A percentile compares a stretch with the other conserved stretches of the same genome.
These are phyloP conservation scores for Penicillium goetzii DNA, from an alignment of 495 filamentous ascomycete genomes.

Conservation along the genomic window DNA sequence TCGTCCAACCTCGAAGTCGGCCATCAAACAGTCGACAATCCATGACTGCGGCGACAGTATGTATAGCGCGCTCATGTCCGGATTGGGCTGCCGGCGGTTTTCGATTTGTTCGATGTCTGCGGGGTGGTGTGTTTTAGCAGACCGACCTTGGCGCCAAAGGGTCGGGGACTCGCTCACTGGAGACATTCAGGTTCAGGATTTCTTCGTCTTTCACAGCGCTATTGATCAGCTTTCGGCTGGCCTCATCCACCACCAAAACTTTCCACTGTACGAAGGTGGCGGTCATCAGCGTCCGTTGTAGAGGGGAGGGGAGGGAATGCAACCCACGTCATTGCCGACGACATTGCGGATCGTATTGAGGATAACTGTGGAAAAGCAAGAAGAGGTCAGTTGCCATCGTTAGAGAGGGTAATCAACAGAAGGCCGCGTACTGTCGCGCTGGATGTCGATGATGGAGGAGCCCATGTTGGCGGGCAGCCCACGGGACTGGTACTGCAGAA, in stretches of 20 bases:
- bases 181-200: constrained; percentile 92
- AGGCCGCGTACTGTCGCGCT: constrained; percentile 52
- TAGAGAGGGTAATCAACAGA: background rate
- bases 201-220: constrained; percentile 91
- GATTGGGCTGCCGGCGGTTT: constrained; percentile 75
- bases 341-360: constrained; percentile 61
- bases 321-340: constrained; percentile 61
- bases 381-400: constrained; percentile 17
- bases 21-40: constrained; percentile 90
- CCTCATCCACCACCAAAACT: constrained; percentile 84
- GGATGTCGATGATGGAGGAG: constrained; percentile 54
- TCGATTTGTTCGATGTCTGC: constrained; percentile 92
- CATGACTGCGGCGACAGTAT: constrained; percentile 81
- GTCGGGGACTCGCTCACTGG: constrained; percentile 63
- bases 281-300: constrained; percentile 35
- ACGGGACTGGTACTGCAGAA: constrained; percentile 20
- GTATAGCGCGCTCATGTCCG: constrained; percentile 91
- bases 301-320: constrained; percentile 24
- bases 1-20: constrained; percentile 81
- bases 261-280: constrained; percentile 72
- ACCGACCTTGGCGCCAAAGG: constrained; percentile 12
- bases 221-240: constrained; percentile 77
- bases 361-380: constrained; percentile 49
- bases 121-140: constrained; percentile 36
- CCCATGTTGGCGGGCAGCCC: constrained; percentile 53